Base-by-base conservation (phyloP, 164 flowering plant species). In the Protea cynaroides region DNA sequence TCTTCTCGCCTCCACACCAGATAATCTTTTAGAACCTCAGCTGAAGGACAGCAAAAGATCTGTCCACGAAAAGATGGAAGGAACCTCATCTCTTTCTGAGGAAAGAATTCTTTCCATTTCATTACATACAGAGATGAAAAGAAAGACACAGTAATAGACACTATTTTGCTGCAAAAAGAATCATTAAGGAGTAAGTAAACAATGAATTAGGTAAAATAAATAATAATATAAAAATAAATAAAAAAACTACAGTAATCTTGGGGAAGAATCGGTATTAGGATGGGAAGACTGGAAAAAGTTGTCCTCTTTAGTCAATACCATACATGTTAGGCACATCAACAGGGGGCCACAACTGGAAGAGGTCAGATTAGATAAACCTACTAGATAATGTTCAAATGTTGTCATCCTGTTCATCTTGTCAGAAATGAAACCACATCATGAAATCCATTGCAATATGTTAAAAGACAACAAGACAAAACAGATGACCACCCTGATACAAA, bases 1-100 rank as follows among this genome's bases (percentile, higher is more conserved):
- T 88, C 97, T 59, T 82, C 93, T 78, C 90, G 98, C 67, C 98
- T 86, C 96, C 93, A 92, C n/a, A 92, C 70, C 25, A 90, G 68
- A 81, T 86, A 88, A 79, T 88, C 92, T 60, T 65, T 77, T 72
- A 90, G 73, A 67, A 83, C 81, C 65, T 80, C 65, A 60, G 60
- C 19, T 44, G 93, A 74, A 10, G 98, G 96, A 71, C 88, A 92
- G 77, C 87, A 86, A 34, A 88, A 79, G 24, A 86, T 88, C 49
- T 90, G 84, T 18, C 84, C 98, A 82, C 88, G 95, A 78, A 92
- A 92, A 61, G 76, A 80, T 58, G 98, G 98, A 15, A 82, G 69
- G 56, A 67, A 79, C 76, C 74, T 80, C 73, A 89, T 73, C 63
- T 85, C 81, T 67, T 83, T 82, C 21, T 68, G 61, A 2, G 82